These are phyloP conservation scores for Monosporascus sp. DNA, from an alignment of 2,329 filamentous ascomycete species.

Conservation along the genomic window DNA sequence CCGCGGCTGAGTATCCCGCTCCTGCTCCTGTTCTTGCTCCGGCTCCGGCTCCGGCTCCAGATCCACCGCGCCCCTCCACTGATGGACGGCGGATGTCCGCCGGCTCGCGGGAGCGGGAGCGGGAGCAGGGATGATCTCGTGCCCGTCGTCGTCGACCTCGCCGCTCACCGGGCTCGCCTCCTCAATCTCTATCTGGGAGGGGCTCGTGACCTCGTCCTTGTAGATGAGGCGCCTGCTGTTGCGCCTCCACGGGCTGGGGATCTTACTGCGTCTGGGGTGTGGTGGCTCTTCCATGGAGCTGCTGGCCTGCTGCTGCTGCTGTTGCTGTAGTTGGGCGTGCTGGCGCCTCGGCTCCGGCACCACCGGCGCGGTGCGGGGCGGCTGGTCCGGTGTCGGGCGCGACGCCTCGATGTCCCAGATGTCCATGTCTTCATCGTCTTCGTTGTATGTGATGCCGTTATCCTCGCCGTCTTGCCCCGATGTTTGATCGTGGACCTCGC, in stretches of 20 bases:
- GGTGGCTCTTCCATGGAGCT: constrained; percentile 3
- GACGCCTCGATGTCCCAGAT: constrained; percentile 55
- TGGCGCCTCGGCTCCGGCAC: constrained; percentile 11
- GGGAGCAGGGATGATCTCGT: not conserved
- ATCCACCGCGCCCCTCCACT: not conserved
- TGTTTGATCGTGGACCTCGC: not conserved
- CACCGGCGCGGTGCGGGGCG: constrained; percentile 2
- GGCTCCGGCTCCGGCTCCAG: not conserved
- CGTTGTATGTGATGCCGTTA: constrained; percentile 5
- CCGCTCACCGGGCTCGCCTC: constrained; percentile 18
- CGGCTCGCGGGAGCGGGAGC: not conserved
- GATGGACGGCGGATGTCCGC: not conserved
- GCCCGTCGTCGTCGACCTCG: constrained; percentile 8
- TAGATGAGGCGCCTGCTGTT: constrained; percentile 25
- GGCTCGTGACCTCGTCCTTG: constrained; percentile 26
- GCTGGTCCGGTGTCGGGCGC: constrained; percentile 34
- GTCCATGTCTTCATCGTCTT: constrained; percentile 36
- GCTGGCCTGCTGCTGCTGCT: not conserved
- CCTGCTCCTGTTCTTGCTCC: constrained; percentile 2
- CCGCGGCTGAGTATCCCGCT: not conserved
- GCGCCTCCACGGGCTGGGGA: constrained; percentile 38
- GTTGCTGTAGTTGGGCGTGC: constrained; percentile 9
- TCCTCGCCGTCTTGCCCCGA: constrained; percentile 3
- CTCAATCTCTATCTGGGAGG: constrained; percentile 28
- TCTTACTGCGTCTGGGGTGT: constrained; percentile 24